Evolutionary conservation across 2,329 filamentous ascomycete species (phyloP).

Genomic region (Botryotinia calthae): DNA sequence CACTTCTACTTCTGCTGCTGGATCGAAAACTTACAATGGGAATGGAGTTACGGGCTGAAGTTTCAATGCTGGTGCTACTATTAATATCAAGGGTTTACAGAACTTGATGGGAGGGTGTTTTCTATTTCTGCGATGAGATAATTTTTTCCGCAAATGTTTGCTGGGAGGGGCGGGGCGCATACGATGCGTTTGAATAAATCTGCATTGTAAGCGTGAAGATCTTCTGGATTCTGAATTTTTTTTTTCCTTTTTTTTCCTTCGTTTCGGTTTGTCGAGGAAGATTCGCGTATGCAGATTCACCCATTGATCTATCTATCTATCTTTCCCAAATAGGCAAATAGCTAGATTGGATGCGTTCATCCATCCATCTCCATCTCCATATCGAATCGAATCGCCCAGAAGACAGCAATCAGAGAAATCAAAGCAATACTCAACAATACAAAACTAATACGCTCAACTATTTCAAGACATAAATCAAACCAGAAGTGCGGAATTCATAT

Average conservation of each 20-base stretch:
- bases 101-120: background rate
- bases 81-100: background rate
- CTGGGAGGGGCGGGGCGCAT: background rate
- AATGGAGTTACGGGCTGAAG: background rate
- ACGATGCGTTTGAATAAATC: background rate
- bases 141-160: background rate
- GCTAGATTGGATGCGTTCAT: background rate
- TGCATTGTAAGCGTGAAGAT: background rate
- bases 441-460: too few species aligned
- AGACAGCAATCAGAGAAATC: background rate
- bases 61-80: background rate
- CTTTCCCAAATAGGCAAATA: background rate
- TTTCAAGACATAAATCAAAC: too few species aligned
- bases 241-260: background rate
- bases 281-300: background rate
- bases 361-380: background rate
- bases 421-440: background rate
- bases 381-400: background rate
- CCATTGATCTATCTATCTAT: background rate
- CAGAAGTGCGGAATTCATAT: too few species aligned
- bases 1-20: background rate
- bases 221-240: background rate
- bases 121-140: background rate
- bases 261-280: rapidly evolving
- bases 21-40: background rate